Percentiles rank a stretch among this genome's conserved stretches.
Evolutionary conservation across 1,139 yeast species (phyloP).

Genomic region (Hyphopichia khmerensis): DNA sequence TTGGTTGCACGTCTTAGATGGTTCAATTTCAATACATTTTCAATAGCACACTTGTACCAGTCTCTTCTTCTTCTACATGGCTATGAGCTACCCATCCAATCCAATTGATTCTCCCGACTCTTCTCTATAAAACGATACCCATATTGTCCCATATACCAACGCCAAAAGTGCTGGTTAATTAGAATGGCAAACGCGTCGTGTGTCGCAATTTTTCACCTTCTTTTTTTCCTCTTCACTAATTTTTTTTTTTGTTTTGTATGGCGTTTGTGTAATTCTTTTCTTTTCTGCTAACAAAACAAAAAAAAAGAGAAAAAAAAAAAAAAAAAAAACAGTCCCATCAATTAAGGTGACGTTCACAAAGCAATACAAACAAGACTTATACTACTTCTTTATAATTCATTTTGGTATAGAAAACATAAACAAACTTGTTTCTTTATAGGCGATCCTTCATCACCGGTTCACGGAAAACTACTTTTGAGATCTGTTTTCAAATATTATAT

Average conservation of each 20-base stretch:
- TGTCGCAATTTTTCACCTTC: background rate
- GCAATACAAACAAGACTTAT: background rate
- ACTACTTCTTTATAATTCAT: background rate
- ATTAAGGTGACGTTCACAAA: background rate
- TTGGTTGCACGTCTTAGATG: background rate
- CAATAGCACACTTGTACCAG: no score
- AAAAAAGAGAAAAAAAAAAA: background rate
- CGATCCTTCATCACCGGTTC: background rate
- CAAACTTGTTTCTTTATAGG: background rate
- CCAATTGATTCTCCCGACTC: background rate
- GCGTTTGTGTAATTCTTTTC: no score
- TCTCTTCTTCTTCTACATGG: no score
- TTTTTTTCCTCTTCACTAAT: no score
- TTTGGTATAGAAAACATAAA: background rate
- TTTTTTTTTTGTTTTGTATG: no score
- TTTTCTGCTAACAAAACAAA: background rate
- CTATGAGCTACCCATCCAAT: no score
- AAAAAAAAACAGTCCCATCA: background rate
- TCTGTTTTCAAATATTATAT: background rate
- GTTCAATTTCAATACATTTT: no score
- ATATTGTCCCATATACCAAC: background rate
- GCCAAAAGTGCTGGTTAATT: background rate
- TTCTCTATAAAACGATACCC: background rate
- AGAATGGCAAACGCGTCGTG: background rate
- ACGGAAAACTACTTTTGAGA: background rate